phyloP scores from a whole-genome alignment of 2,329 filamentous ascomycete genomes.

The Helminthosporium solani region DNA sequence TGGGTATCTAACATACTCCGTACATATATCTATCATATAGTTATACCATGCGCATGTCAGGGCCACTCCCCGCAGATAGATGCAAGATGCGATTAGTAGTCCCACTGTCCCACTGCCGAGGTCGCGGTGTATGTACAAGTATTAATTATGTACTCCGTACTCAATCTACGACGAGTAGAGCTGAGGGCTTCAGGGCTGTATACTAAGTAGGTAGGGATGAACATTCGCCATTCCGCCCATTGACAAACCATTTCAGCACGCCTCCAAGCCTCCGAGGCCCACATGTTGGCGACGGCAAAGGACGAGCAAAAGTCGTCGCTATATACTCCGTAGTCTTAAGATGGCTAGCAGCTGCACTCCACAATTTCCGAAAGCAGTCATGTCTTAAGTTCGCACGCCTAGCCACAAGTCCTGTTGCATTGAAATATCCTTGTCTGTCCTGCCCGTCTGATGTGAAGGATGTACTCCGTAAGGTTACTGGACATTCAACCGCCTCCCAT shows the following conservation, averaged over 20 bases:
- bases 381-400: constrained; percentile 15
- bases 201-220: not conserved
- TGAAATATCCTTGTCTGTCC: constrained; percentile 14
- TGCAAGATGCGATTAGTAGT: not conserved
- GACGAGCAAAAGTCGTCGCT: constrained; percentile 1
- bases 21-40: not conserved
- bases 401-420: constrained; percentile 6
- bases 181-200: not conserved
- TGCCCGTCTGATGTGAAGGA: not conserved
- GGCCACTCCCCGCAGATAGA: too few species aligned
- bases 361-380: constrained; percentile 6
- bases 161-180: too few species aligned
- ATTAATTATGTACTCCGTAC: too few species aligned
- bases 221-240: not conserved
- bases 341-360: constrained; percentile 12
- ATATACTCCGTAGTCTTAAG: not conserved
- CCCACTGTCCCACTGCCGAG: not conserved
- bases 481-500: not conserved
- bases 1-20: too few species aligned
- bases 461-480: too few species aligned
- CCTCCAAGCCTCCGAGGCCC: too few species aligned
- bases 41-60: not conserved
- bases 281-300: constrained; percentile 6
- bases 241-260: not conserved
- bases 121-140: too few species aligned